Conservation (phyloP, 1,284 basidiomycete genomes). For the Naganishia cerealis region DNA sequence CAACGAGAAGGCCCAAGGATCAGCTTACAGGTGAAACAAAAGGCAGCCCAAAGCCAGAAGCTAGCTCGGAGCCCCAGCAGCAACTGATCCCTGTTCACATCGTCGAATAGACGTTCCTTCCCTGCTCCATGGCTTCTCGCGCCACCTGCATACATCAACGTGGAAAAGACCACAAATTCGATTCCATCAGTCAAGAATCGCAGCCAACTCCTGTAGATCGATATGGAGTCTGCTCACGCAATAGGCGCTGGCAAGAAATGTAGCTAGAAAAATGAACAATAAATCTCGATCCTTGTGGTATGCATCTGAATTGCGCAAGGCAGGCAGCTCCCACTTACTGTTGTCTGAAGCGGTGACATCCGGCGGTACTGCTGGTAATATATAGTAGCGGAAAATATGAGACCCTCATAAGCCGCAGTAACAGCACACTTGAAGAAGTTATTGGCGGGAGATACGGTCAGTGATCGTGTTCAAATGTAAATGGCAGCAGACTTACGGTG, state of each 20-base stretch:
- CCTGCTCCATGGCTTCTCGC: not conserved
- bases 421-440: not conserved
- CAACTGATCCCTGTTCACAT: not conserved
- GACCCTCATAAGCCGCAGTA: not conserved
- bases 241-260: not conserved
- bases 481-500: not conserved
- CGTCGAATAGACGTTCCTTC: not conserved
- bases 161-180: not conserved
- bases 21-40: not conserved
- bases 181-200: not conserved
- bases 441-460: not conserved
- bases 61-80: not conserved
- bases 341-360: not conserved
- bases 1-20: not conserved
- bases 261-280: not conserved
- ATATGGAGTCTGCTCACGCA: not conserved
- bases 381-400: conserved; percentile 3
- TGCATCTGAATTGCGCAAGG: not conserved
- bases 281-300: not conserved
- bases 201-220: not conserved
- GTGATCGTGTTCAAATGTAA: not conserved
- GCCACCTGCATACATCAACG: conserved; percentile 3
- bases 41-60: conserved; percentile 14
- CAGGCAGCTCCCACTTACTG: not conserved
- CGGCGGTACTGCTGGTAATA: not conserved